These are phyloP conservation scores for Cladosporium velox DNA, from an alignment of 2,329 filamentous ascomycete genomes.

Conservation along the genomic window DNA sequence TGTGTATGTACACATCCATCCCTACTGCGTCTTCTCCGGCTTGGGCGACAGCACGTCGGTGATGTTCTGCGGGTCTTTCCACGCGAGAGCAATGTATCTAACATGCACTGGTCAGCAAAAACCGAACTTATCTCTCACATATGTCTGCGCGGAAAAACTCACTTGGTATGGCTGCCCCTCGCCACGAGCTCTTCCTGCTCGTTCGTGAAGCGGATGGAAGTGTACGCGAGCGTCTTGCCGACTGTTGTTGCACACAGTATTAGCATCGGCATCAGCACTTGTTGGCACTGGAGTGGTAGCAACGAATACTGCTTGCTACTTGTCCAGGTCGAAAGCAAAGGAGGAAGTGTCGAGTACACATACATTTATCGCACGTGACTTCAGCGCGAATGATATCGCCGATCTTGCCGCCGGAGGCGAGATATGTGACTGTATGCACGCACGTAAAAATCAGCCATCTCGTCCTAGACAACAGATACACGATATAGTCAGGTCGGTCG, in stretches of 20 bases:
- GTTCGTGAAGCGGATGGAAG: slow-evolving; percentile 63
- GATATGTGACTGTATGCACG: slow-evolving; percentile 57
- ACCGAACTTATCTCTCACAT: no score
- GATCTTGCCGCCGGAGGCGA: slow-evolving; percentile 63
- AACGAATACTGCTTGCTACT: no score
- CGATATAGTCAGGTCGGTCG: neutral
- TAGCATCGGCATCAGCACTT: no score
- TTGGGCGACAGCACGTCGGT: slow-evolving; percentile 56
- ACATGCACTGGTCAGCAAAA: neutral
- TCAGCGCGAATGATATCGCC: slow-evolving; percentile 56
- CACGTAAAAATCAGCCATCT: neutral
- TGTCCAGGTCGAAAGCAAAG: neutral
- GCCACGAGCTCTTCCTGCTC: slow-evolving; percentile 61
- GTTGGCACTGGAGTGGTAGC: no score
- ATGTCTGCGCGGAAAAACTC: slow-evolving; percentile 21
- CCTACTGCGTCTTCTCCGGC: slow-evolving; percentile 25
- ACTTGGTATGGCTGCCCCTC: slow-evolving; percentile 69
- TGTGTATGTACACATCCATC: neutral
- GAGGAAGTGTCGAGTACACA: slow-evolving; percentile 3
- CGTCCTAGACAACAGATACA: neutral
- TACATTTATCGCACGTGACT: slow-evolving; percentile 66
- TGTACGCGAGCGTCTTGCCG: slow-evolving; percentile 67
- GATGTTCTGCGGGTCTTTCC: slow-evolving; percentile 64
- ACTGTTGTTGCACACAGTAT: slow-evolving; percentile 42
- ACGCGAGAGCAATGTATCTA: slow-evolving; percentile 61